These are phyloP conservation scores for Anastatica hierochuntica DNA, from an alignment of 345 rosid species.

Conservation along the genomic window DNA sequence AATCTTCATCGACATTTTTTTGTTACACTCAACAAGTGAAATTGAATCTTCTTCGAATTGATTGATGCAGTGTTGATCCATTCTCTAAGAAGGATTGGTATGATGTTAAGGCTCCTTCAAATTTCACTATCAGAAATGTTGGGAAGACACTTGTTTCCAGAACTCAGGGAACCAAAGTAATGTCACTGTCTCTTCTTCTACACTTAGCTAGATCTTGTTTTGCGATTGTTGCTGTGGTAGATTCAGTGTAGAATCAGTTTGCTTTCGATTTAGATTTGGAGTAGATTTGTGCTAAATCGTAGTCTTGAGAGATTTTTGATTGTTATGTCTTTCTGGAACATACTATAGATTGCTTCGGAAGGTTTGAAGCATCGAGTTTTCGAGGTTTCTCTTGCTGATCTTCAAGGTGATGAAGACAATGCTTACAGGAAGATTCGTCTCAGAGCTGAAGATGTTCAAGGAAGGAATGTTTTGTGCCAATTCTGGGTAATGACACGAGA, in stretches of 20 bases:
- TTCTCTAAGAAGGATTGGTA: conserved; percentile 98
- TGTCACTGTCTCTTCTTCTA: neutral
- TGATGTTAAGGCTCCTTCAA: conserved; percentile 87
- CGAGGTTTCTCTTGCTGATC: conserved; percentile 86
- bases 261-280: neutral
- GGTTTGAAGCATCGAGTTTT: conserved; percentile 88
- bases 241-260: neutral
- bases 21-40: no score
- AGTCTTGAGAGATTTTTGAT: neutral
- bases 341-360: conserved; percentile 88
- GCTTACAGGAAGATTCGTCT: conserved; percentile 84
- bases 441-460: conserved; percentile 96
- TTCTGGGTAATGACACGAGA: conserved; percentile 58
- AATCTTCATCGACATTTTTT: neutral
- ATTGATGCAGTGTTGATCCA: conserved; percentile 55
- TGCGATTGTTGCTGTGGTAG: neutral
- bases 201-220: no score
- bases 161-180: conserved; percentile 95
- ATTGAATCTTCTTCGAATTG: neutral
- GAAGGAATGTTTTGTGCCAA: conserved; percentile 73
- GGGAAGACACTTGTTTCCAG: conserved; percentile 90
- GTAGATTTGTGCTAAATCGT: neutral
- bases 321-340: neutral
- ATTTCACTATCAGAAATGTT: conserved; percentile 48
- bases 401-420: conserved; percentile 73